phyloP scores from a whole-genome alignment of 2,329 filamentous ascomycete genomes.

The Hansfordia pulvinata region DNA sequence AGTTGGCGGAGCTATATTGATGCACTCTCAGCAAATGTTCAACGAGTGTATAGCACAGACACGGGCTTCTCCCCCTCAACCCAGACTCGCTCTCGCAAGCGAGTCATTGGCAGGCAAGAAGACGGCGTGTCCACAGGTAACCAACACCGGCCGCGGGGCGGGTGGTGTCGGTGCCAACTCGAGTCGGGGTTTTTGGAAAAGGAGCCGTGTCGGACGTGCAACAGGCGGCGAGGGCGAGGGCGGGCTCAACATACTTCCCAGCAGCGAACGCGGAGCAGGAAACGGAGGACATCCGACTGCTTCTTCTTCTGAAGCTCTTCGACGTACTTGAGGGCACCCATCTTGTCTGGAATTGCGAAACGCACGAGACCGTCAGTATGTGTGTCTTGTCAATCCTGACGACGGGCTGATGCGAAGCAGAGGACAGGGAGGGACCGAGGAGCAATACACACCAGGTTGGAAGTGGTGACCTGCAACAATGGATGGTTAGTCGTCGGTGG shows the following conservation, averaged over 20 bases:
- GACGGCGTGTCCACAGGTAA: constrained; percentile 1
- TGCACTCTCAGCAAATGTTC: constrained; percentile 99
- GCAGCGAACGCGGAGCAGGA: constrained; percentile 99
- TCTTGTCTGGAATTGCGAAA: constrained; percentile 42
- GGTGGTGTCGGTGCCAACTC: constrained; percentile 8
- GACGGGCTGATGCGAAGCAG: constrained; percentile 1
- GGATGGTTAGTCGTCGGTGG: constrained; percentile 19
- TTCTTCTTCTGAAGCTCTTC: constrained; percentile 99
- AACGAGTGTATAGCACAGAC: constrained; percentile 94
- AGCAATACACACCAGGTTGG: constrained; percentile 18
- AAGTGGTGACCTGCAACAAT: constrained; percentile 19
- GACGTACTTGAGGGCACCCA: constrained; percentile 99
- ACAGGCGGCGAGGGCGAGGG: constrained; percentile 21
- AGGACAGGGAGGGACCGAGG: neutral
- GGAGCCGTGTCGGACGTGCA: constrained; percentile 9
- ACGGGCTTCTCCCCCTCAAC: constrained; percentile 19
- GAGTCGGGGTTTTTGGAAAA: constrained; percentile 8
- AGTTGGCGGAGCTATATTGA: constrained; percentile 99
- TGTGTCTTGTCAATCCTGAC: constrained; percentile 1
- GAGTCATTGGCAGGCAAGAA: constrained; percentile 1
- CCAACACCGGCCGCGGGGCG: neutral
- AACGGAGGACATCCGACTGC: constrained; percentile 99
- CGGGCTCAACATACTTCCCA: constrained; percentile 79
- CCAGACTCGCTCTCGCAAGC: neutral
- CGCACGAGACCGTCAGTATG: constrained; percentile 12